Percentiles rank a stretch among this genome's conserved stretches.
Conservation (phyloP, 352 stramenopile species). For the Pythium phragmiticola region DNA sequence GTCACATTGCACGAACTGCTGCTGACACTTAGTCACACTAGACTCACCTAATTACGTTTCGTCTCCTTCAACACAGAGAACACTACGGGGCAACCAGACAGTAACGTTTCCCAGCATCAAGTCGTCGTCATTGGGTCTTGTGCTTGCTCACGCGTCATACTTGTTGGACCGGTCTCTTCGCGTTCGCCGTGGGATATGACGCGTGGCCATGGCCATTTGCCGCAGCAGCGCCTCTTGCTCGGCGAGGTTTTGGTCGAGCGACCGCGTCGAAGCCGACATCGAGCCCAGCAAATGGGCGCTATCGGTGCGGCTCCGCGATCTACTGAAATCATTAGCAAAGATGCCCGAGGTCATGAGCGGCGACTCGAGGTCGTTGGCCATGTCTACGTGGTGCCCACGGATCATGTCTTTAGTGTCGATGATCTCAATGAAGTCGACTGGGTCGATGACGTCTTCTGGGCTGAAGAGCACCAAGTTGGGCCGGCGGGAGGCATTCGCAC, state of each 20-base stretch:
- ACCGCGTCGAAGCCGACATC: not conserved
- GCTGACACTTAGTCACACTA: too few relatives aligned
- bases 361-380: not conserved
- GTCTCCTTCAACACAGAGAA: too few relatives aligned
- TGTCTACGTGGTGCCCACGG: constrained; percentile 17
- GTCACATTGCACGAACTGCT: not conserved
- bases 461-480: constrained; percentile 3
- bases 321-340: not conserved
- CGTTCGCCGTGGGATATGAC: not conserved
- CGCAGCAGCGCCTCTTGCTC: constrained; percentile 28
- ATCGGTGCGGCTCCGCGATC: not conserved
- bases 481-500: constrained; percentile 10
- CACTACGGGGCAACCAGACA: too few relatives aligned
- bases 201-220: constrained; percentile 20
- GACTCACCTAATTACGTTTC: too few relatives aligned
- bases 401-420: constrained; percentile 57
- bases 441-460: constrained; percentile 9
- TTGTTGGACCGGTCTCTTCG: too few relatives aligned
- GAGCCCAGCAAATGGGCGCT: constrained; percentile 13
- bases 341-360: not conserved
- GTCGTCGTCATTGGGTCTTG: too few relatives aligned
- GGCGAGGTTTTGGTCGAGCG: constrained; percentile 24
- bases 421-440: constrained; percentile 37
- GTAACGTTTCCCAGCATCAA: too few relatives aligned
- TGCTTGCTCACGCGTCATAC: not conserved